phyloP scores from a whole-genome alignment of 192 early-diverging fungal species.

The Podila verticillata region DNA sequence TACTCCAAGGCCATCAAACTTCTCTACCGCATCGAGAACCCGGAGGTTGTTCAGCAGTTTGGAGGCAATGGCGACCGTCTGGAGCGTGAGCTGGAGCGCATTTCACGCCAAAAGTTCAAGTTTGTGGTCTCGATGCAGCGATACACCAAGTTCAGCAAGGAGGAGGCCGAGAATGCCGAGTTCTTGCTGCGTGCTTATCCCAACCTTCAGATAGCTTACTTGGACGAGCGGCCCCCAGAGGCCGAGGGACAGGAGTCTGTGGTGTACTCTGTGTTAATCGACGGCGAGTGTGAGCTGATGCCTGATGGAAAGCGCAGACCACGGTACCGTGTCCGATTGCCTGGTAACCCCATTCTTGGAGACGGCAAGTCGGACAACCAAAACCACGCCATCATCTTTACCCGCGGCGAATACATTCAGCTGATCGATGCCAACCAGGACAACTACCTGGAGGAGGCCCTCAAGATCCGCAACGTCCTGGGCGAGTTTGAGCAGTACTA shows the following conservation, averaged over 20 bases:
- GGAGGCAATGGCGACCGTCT: constrained; percentile 67
- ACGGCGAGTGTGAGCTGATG: constrained; percentile 72
- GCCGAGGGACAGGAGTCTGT: constrained; percentile 62
- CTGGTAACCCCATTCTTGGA: constrained; percentile 83
- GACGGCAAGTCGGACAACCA: constrained; percentile 91
- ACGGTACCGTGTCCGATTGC: constrained; percentile 75
- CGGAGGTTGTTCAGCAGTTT: constrained; percentile 69
- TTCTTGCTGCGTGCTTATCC: constrained; percentile 77
- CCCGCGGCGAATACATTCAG: constrained; percentile 85
- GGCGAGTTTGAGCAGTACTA: constrained; percentile 83
- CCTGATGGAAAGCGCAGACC: constrained; percentile 75
- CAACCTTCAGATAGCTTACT: constrained; percentile 77
- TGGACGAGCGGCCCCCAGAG: constrained; percentile 68
- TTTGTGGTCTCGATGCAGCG: constrained; percentile 85
- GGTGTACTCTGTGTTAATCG: constrained; percentile 72
- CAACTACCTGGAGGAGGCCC: constrained; percentile 85
- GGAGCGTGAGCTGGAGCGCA: constrained; percentile 68
- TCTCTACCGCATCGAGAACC: constrained; percentile 78
- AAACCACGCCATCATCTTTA: constrained; percentile 83
- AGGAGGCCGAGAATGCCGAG: constrained; percentile 74
- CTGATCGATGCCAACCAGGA: constrained; percentile 89
- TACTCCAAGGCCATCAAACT: constrained; percentile 82
- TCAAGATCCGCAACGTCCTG: constrained; percentile 84
- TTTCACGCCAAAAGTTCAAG: constrained; percentile 78
- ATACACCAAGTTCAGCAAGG: constrained; percentile 76